Conservation (phyloP, 345 rosid species). For the Syzygium grande region DNA sequence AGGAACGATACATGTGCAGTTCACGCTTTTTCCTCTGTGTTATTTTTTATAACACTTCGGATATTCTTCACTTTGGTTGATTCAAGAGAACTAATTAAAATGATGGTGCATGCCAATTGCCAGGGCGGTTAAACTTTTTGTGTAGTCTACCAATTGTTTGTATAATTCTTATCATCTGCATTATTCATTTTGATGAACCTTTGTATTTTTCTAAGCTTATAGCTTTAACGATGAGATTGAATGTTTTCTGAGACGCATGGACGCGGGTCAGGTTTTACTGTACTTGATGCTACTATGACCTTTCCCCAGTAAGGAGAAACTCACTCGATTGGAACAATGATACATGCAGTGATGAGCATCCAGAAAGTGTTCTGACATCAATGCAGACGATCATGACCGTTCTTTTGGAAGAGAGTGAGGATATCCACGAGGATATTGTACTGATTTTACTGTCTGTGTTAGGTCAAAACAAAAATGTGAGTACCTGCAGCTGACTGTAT, state of each 20-base stretch:
- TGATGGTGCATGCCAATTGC: background rate
- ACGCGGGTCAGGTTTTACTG: background rate
- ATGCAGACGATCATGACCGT: slow-evolving; percentile 87
- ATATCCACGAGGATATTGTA: slow-evolving; percentile 71
- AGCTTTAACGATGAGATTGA: background rate
- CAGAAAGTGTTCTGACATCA: slow-evolving; percentile 71
- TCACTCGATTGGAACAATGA: slow-evolving; percentile 1
- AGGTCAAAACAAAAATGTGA: slow-evolving; percentile 71
- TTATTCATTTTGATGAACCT: background rate
- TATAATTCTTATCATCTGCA: background rate
- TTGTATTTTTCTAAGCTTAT: background rate
- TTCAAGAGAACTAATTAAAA: background rate
- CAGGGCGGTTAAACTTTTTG: background rate
- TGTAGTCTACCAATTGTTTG: background rate
- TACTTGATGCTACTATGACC: background rate
- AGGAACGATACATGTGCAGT: background rate
- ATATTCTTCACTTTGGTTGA: background rate
- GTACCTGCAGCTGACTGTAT: background rate
- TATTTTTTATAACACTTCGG: background rate
- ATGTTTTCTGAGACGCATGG: background rate
- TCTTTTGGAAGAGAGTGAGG: slow-evolving; percentile 93
- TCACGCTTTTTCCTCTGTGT: background rate
- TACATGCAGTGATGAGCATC: slow-evolving; percentile 86
- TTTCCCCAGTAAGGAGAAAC: background rate
- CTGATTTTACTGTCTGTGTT: slow-evolving; percentile 58